Evolutionary conservation across 768 basidiomycete species (phyloP).

Genomic region (Cantharellus cinnabarinus): DNA sequence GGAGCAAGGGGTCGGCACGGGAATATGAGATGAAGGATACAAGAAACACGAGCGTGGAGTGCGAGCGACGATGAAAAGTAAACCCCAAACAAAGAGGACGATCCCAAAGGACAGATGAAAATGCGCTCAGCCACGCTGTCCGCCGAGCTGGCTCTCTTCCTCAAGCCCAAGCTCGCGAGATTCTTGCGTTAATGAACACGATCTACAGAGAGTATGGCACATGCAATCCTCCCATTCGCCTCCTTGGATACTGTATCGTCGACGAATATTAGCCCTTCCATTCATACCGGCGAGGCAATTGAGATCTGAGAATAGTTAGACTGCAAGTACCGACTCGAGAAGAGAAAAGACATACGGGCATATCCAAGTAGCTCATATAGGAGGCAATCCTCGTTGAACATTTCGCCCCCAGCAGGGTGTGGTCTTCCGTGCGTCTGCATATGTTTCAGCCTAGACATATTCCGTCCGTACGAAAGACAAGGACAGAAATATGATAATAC

Average conservation of each 20-base stretch:
- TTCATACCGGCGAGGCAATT: background rate
- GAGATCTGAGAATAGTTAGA: conserved; percentile 6
- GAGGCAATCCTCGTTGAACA: background rate
- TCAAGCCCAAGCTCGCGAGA: conserved; percentile 5
- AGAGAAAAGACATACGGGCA: background rate
- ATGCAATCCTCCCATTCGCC: background rate
- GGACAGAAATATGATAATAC: conserved; percentile 23
- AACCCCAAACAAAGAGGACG: too few relatives aligned
- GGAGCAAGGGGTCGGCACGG: too few relatives aligned
- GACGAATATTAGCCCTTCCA: background rate
- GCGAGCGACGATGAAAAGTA: too few relatives aligned
- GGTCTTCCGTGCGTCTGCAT: conserved; percentile 19
- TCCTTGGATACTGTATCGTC: conserved; percentile 1
- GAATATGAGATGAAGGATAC: too few relatives aligned
- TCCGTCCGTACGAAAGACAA: conserved; percentile 23
- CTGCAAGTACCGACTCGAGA: conserved; percentile 13
- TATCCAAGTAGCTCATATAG: background rate
- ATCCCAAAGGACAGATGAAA: too few relatives aligned
- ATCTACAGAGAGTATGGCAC: background rate
- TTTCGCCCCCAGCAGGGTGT: conserved; percentile 20
- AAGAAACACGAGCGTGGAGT: too few relatives aligned
- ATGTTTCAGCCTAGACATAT: conserved; percentile 23
- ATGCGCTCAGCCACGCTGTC: too few relatives aligned
- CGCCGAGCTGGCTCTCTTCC: background rate
- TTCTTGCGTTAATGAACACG: conserved; percentile 7